Evolutionary conservation across 2,329 filamentous ascomycete species (phyloP).

Genomic region (Aspergillus vadensis): DNA sequence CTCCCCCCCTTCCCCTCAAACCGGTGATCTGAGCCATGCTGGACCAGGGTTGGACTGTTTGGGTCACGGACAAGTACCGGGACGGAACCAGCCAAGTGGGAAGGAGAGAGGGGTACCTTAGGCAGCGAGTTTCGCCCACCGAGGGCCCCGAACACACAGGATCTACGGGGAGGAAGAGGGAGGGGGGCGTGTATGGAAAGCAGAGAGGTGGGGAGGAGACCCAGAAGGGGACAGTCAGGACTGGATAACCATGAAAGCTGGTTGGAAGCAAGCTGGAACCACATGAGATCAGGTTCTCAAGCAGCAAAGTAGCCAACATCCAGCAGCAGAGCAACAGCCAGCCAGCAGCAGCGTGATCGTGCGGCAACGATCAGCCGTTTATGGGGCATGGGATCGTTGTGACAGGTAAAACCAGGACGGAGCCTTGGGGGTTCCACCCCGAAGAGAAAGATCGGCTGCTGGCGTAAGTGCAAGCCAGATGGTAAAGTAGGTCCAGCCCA

Average conservation of each 20-base stretch:
- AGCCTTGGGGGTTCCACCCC: constrained; percentile 11
- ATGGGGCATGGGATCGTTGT: constrained; percentile 36
- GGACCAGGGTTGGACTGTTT: neutral
- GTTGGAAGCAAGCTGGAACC: constrained; percentile 6
- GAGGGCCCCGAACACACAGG: constrained; percentile 2
- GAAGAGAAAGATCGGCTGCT: constrained; percentile 16
- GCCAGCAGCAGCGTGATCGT: constrained; percentile 24
- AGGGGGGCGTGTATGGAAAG: neutral
- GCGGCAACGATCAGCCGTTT: constrained; percentile 42
- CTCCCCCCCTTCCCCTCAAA: neutral
- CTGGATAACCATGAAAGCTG: neutral
- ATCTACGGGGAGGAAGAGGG: constrained; percentile 13
- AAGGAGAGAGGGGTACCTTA: neutral
- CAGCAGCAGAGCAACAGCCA: neutral
- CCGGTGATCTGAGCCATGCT: constrained; percentile 7
- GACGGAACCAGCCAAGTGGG: neutral
- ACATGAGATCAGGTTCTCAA: constrained; percentile 32
- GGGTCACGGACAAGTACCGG: constrained; percentile 1
- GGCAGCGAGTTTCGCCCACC: neutral
- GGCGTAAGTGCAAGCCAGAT: neutral
- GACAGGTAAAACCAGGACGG: constrained; percentile 33
- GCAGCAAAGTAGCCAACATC: neutral
- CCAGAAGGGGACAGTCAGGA: too few species aligned
- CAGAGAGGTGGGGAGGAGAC: too few species aligned
- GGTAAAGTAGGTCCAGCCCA: too few species aligned